Base-by-base conservation (phyloP, 108 stramenopile species). In the Licmophora abbreviata region DNA sequence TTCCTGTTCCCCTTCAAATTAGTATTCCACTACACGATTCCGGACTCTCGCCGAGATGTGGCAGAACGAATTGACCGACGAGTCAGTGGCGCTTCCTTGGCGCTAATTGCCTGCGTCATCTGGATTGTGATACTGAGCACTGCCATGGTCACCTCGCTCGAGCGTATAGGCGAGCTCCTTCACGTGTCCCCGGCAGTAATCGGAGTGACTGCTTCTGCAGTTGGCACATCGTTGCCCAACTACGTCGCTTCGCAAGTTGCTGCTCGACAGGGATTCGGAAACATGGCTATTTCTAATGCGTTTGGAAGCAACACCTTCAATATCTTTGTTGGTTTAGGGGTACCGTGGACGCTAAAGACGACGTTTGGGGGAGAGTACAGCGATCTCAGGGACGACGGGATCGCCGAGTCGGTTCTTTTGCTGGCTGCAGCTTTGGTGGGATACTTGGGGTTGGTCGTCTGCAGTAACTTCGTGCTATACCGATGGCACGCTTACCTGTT, bases 231-330 rank as follows among this genome's bases (percentile, higher is more conserved):
- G 7, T 21, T 70, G 23, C 77, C 77, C 29, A 69, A 73, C 27
- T 67, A 70, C 28, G 59, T 87, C 37, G 73, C 80, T 25, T 79
- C 77, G 29, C 62, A 76, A 42, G 73, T 88, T 18, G 86, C 83
- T 32, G 90, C 93, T 22, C 66, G 72, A 48, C 73, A 72, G 43
- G 93, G 93, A n/a, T 81, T 87, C 29, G 81, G 85, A 4, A 84
- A 92, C 56, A 83, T 83, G 68, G 93, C 93, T 29, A 82, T 94
- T 4, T 77, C 83, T 1, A 91, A 90, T 66, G 84, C 86, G 1
- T 79, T 94, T 50, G 90, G 93, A 4, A 71, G 66, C 42, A 94
- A 94, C 45, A 89, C 84, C 0, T 94, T 94, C 73, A 86, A 92
- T 56, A 90, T 94, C 27, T 58, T 79, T 53, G 64, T 90, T 32